Evolutionary conservation across 2,329 filamentous ascomycete species (phyloP), one percentile per base, ranked within the genome.

Genomic region (Fusarium newnesense): DNA sequence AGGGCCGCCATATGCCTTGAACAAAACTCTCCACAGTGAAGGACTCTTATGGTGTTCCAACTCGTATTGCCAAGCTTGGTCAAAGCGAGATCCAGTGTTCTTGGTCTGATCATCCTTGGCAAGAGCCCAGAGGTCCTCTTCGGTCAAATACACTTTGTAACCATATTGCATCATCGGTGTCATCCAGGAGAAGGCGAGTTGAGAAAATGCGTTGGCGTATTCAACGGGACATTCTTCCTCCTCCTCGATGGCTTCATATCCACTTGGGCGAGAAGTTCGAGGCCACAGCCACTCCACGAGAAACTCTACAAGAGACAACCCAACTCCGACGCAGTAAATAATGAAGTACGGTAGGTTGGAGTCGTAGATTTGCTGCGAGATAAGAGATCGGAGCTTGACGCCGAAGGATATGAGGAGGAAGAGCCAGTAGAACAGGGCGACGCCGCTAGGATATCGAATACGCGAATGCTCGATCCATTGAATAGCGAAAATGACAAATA

Each of bases 121-220:
- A 65, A 99, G 86, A 69, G 94, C 96, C 97, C 97, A 99, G 30
- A 99, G 87, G 81, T 99, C 96, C 72, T 98, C 94, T 81, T 98
- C 95, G 3, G 95, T 97, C 70, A 99, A 86, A 81, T 91, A 99
- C 67, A 95, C 90, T 79, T 93, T 94, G 85, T 99, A 98, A 2
- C 96, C 96, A 79, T 92, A 92, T 79, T 91, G 95, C 96, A 99
- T 99, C 89, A 99, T 85, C 1, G 96, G 95, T 0, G 96, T 98
- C 96, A 99, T 98, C 96, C 96, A 99, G 61, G 93, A 92, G 82
- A 99, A 99, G 1, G 96, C 97, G 50, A 99, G 87, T 57, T 94
- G 90, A 8, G 96, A 97, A 84, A 99, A 99, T 59, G 98, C 87
- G 68, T 96, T 95, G 18, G 96, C 95, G 81, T 97, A 97, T 83